Evolutionary conservation across 495 filamentous ascomycete species (phyloP).

Genomic region (Mycothermus thermophilus): DNA sequence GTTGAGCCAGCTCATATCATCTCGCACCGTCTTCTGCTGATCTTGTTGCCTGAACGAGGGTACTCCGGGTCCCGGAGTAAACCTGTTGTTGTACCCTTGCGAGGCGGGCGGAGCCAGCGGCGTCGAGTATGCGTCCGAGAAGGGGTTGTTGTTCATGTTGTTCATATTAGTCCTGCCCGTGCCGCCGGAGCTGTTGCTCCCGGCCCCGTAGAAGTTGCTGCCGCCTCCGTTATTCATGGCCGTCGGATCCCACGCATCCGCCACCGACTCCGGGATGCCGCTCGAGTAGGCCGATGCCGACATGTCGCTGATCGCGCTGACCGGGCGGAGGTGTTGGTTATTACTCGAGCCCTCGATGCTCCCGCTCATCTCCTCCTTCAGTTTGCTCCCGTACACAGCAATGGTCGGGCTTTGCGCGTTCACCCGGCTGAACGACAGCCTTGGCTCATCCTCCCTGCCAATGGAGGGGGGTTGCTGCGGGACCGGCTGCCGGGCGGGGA

Average conservation of each 20-base stretch:
- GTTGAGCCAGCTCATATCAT: conserved; percentile 71
- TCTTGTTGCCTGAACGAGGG: too few relatives aligned
- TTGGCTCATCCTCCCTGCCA: conserved; percentile 33
- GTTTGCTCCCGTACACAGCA: conserved; percentile 33
- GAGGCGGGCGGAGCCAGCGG: conserved; percentile 25
- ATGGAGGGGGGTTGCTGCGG: too few relatives aligned
- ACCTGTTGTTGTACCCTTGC: too few relatives aligned
- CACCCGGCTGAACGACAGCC: conserved; percentile 44
- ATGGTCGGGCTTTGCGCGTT: conserved; percentile 55
- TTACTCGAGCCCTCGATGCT: conserved; percentile 34
- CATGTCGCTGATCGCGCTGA: conserved; percentile 33
- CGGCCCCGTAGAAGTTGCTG: conserved; percentile 1
- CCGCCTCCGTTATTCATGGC: conserved; percentile 27
- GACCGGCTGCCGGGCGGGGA: conserved; percentile 19
- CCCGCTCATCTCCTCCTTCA: conserved; percentile 46
- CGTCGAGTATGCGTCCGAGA: conserved; percentile 33
- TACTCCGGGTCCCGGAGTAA: too few relatives aligned
- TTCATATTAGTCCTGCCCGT: conserved; percentile 26
- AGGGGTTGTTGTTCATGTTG: conserved; percentile 49
- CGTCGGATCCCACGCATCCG: conserved; percentile 39
- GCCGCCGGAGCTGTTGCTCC: conserved; percentile 25
- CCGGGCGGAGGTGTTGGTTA: conserved; percentile 24
- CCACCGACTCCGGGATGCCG: conserved; percentile 40
- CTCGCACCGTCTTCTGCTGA: conserved; percentile 8
- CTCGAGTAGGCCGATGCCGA: conserved; percentile 44